These are phyloP conservation scores for Colletotrichum euphorbiae DNA, from an alignment of 2,329 filamentous ascomycete species.

Conservation along the genomic window DNA sequence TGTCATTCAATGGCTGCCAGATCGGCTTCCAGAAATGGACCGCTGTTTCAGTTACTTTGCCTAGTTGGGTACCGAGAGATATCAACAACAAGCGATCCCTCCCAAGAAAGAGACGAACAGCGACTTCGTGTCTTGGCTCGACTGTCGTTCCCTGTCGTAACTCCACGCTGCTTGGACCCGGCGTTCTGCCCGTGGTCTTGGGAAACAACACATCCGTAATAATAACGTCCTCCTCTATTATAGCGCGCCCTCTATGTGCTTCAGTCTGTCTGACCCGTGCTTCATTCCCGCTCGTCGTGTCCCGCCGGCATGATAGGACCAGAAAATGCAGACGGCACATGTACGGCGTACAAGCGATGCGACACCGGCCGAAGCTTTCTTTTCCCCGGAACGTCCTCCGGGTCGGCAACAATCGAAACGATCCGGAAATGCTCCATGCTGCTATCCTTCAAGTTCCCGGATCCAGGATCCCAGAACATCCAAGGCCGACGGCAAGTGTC, in stretches of 20 bases:
- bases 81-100: slow-evolving; percentile 15
- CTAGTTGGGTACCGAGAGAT: slow-evolving; percentile 15
- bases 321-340: neutral
- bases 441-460: neutral
- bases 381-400: neutral
- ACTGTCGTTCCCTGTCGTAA: slow-evolving; percentile 22
- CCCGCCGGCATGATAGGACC: neutral
- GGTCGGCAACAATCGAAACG: slow-evolving; percentile 6
- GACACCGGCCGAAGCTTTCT: neutral
- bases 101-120: slow-evolving; percentile 6
- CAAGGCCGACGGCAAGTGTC: slow-evolving; percentile 2
- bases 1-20: slow-evolving; percentile 3
- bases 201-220: slow-evolving; percentile 5
- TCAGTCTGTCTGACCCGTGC: neutral
- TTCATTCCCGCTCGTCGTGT: neutral
- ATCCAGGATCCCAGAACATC: neutral
- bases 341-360: slow-evolving; percentile 13
- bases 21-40: slow-evolving; percentile 15
- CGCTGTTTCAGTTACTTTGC: slow-evolving; percentile 26
- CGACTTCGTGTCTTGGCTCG: slow-evolving; percentile 16
- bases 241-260: slow-evolving; percentile 9
- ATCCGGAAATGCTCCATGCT: neutral
- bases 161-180: neutral
- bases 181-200: slow-evolving; percentile 7
- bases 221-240: slow-evolving; percentile 16